phyloP scores from a whole-genome alignment of 345 rosid genomes.

The Leavenworthia alabamica region DNA sequence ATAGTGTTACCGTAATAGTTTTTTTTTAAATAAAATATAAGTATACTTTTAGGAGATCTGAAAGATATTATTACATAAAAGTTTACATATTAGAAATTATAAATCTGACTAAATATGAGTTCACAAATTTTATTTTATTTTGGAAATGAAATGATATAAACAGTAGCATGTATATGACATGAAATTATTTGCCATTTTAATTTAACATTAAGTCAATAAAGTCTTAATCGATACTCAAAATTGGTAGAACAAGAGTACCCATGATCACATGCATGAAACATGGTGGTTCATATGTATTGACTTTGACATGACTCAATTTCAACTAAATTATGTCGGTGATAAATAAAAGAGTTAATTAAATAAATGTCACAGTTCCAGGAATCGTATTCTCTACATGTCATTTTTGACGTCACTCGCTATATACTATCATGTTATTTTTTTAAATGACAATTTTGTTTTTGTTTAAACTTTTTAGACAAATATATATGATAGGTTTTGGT shows the following conservation, averaged over 20 bases:
- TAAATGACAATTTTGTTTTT: no score
- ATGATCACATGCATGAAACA: conserved; percentile 24
- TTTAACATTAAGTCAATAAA: background rate
- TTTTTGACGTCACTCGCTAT: no score
- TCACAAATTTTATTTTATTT: background rate
- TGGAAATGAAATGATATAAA: background rate
- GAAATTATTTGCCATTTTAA: background rate
- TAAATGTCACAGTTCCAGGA: no score
- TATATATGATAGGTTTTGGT: no score
- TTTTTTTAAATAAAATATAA: no score
- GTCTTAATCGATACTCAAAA: conserved; percentile 21
- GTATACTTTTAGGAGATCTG: no score
- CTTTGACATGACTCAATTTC: conserved; percentile 18
- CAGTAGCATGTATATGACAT: background rate
- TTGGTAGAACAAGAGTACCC: conserved; percentile 20
- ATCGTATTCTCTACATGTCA: no score
- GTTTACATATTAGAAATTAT: background rate
- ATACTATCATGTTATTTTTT: no score
- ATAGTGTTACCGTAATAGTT: no score
- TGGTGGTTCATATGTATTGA: conserved; percentile 4
- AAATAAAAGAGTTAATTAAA: no score
- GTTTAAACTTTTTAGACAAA: no score
- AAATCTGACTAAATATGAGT: background rate
- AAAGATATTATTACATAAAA: no score
- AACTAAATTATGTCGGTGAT: conserved; percentile 19